Evolutionary conservation across 345 rosid species (phyloP).

Genomic region (Hibiscus mutabilis): DNA sequence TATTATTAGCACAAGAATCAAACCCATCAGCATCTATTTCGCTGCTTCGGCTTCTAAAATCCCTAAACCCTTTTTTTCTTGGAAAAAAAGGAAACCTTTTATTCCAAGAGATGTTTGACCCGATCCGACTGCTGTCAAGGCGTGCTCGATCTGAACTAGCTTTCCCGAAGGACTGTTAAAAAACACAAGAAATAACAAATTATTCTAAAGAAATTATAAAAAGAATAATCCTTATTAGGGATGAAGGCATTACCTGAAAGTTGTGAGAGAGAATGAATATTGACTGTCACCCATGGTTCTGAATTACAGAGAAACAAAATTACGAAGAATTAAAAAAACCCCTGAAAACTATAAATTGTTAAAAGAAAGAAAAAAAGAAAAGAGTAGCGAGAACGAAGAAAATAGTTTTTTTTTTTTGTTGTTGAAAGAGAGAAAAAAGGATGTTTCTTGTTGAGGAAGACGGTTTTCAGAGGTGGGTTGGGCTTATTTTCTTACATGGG

Average conservation of each 20-base stretch:
- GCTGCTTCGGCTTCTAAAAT: neutral
- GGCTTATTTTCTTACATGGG: neutral
- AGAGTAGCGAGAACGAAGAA: neutral
- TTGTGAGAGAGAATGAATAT: conserved; percentile 89
- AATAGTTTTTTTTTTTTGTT: too few relatives aligned
- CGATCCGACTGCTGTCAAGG: conserved; percentile 85
- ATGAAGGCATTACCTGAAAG: conserved; percentile 54
- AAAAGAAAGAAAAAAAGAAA: neutral
- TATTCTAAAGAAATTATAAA: neutral
- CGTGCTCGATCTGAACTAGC: conserved; percentile 98
- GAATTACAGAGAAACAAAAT: neutral
- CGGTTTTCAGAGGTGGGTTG: neutral
- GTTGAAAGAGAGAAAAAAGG: neutral
- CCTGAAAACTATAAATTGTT: neutral
- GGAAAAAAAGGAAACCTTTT: conserved; percentile 42
- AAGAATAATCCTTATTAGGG: neutral
- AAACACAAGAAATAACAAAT: neutral
- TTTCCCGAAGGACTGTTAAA: conserved; percentile 85
- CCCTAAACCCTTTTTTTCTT: neutral
- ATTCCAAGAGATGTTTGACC: conserved; percentile 95
- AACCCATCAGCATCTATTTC: neutral
- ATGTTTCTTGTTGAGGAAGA: conserved; percentile 7
- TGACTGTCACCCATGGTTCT: conserved; percentile 85
- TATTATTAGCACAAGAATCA: neutral
- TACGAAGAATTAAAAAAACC: neutral